Evolutionary conservation across 164 flowering plant genomes (phyloP), one percentile per base, ranked within the genome.

Genomic region (Kingdonia uniflora): DNA sequence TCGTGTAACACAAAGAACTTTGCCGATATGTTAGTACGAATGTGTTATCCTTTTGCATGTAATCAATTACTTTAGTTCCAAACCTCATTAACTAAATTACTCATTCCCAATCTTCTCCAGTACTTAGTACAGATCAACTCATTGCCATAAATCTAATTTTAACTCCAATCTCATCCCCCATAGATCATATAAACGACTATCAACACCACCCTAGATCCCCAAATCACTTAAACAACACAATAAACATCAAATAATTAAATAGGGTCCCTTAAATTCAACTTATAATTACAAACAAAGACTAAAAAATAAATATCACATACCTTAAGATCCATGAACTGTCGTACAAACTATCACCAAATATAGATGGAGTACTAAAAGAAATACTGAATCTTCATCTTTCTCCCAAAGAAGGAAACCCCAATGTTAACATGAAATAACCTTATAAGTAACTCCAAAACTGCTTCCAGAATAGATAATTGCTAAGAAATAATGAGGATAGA

Each of bases 291-390:
- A 14, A 26, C 58, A 60, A 48, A 38, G 21, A 22, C 17, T 15
- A 8, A 37, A 45, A 14, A 48, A 17, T 0, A 44, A 61, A 65
- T 45, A 19, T 17, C 46, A 44, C 61, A 72, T 15, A 81, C 87
- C 87, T 75, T 71, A 55, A 74, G 82, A 75, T 74, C 71, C 76
- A n/a, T n/a, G n/a, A n/a, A n/a, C n/a, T n/a, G n/a, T n/a, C n/a
- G n/a, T n/a, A n/a, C n/a, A n/a, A n/a, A n/a, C n/a, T 49, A 57
- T 71, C 62, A 64, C 56, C 17, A 26, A 25, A 56, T 55, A 67
- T 61, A 79, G 60, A 22, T 62, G 57, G 2, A 52, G 29, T 43
- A 52, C 44, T 2, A 33, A 15, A 16, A 38, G 26, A 38, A 47
- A 3, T 24, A 52, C 16, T 52, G 56, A 26, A 52, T 38, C 45